These are phyloP conservation scores for Apodospora peruviana DNA, from an alignment of 495 filamentous ascomycete species.

Conservation along the genomic window DNA sequence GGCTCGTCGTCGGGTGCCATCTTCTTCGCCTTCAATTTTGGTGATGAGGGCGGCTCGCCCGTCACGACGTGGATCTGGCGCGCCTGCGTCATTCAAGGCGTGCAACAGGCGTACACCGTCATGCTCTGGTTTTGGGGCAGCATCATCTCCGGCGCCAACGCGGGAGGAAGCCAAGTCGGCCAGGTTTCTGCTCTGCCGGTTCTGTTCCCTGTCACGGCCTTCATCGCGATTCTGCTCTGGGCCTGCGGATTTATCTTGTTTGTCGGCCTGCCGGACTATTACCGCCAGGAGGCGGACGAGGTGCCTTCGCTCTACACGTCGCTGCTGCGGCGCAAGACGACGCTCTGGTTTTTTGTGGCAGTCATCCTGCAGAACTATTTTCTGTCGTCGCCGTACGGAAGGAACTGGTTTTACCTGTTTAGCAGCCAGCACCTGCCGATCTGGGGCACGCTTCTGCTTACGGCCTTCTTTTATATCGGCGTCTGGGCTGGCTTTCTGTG, in stretches of 20 bases:
- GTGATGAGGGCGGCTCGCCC: conserved; percentile 52
- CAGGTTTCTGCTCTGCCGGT: conserved; percentile 15
- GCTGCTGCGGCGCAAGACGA: conserved; percentile 51
- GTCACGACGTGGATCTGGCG: conserved; percentile 59
- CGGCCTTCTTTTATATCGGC: conserved; percentile 52
- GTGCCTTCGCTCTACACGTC: conserved; percentile 55
- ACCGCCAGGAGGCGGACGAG: conserved; percentile 59
- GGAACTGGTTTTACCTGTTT: conserved; percentile 57
- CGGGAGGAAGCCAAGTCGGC: conserved; percentile 4
- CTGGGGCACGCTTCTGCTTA: conserved; percentile 45
- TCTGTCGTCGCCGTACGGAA: conserved; percentile 52
- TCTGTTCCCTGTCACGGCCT: conserved; percentile 41
- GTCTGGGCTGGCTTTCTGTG: conserved; percentile 46
- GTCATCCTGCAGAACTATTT: conserved; percentile 62
- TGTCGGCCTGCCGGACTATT: conserved; percentile 57
- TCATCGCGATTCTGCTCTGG: conserved; percentile 46
- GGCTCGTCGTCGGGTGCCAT: conserved; percentile 55
- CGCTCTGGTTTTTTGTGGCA: conserved; percentile 53
- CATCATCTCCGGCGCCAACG: conserved; percentile 20
- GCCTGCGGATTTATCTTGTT: conserved; percentile 45
- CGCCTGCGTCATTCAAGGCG: conserved; percentile 56
- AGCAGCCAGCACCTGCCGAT: conserved; percentile 39
- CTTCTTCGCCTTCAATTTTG: conserved; percentile 65
- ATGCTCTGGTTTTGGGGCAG: conserved; percentile 59
- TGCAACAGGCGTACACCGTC: conserved; percentile 55